Evolutionary conservation across 2,329 filamentous ascomycete genomes (phyloP).

Genomic region (Trichoderma cornu-damae): DNA sequence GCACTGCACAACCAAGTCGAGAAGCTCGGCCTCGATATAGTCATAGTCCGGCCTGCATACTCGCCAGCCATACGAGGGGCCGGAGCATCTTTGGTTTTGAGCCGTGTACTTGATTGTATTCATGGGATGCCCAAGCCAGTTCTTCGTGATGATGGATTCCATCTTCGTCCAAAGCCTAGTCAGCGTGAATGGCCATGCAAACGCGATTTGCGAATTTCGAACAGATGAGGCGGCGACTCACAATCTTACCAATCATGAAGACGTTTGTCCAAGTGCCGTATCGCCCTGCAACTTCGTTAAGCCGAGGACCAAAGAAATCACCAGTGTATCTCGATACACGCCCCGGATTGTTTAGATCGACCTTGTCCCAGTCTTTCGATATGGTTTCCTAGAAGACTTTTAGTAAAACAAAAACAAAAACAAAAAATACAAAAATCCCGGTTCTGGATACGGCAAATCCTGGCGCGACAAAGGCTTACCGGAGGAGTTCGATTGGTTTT

Average conservation of each 20-base stretch:
- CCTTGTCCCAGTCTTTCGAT: conserved; percentile 25
- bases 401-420: no score
- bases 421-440: no score
- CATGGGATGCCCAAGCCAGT: conserved; percentile 18
- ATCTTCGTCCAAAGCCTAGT: conserved; percentile 22
- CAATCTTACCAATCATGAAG: conserved; percentile 27
- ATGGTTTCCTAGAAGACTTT: conserved; percentile 24
- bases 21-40: conserved; percentile 24
- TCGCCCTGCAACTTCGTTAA: conserved; percentile 24
- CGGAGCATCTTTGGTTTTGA: background rate
- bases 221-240: conserved; percentile 17
- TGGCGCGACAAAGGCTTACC: conserved; percentile 20
- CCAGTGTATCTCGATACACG: conserved; percentile 17
- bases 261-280: conserved; percentile 30
- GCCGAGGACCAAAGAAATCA: conserved; percentile 16
- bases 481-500: conserved; percentile 26
- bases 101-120: background rate
- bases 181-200: background rate
- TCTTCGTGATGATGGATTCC: conserved; percentile 26
- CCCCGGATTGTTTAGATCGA: conserved; percentile 3
- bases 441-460: background rate
- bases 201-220: background rate
- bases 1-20: conserved; percentile 25
- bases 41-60: conserved; percentile 15
- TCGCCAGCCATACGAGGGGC: conserved; percentile 24